Base-by-base conservation (phyloP, 768 basidiomycete species). In the Russula brevipes region DNA sequence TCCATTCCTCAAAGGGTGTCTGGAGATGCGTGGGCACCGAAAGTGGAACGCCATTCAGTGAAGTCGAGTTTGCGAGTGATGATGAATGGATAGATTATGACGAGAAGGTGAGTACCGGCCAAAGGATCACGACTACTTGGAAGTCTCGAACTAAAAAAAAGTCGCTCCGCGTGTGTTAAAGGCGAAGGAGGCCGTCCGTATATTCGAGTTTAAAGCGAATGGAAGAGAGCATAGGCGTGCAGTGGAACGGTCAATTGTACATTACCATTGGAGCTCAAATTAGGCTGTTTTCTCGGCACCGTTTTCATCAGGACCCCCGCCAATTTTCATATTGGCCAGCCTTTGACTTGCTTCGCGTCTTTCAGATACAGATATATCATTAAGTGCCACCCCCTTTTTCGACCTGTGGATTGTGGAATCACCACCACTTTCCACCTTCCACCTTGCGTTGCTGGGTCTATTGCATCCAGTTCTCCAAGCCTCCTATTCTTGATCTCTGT, bases 51-150 rank as follows among this genome's bases (percentile, higher is more conserved):
- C 59, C 72, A 4, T 94, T 94, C 70, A 53, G 75, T 9, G 84
- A 91, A 3, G 79, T 91, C n/a, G 85, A 87, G 38, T 76, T 91
- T 46, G 73, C 72, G 1, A 84, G 87, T 33, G 82, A 79, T 3
- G 85, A 79, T 3, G 85, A 86, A 72, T 96, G 94, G 94, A 82
- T 79, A 12, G 93, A 94, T 69, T 96, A 96, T 68, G 93, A 96
- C 68, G 93, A 96, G 73, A 92, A 94, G 82, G 93, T 87, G 64
- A 49, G 75, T 24, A 61, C 44, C 11, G 4, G 4, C 24, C 24
- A 17, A 17, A 54, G 31, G 39, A 39, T 11, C 16, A 44, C 31
- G 38, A 9, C 38, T 39, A 36, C 36, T 30, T 14, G 24, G 7
- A 12, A 24, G 36, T 49, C 24, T 41, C 42, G 19, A 4, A 31